Conservation (phyloP, 2,329 filamentous ascomycete species). For the Huntiella decipiens region DNA sequence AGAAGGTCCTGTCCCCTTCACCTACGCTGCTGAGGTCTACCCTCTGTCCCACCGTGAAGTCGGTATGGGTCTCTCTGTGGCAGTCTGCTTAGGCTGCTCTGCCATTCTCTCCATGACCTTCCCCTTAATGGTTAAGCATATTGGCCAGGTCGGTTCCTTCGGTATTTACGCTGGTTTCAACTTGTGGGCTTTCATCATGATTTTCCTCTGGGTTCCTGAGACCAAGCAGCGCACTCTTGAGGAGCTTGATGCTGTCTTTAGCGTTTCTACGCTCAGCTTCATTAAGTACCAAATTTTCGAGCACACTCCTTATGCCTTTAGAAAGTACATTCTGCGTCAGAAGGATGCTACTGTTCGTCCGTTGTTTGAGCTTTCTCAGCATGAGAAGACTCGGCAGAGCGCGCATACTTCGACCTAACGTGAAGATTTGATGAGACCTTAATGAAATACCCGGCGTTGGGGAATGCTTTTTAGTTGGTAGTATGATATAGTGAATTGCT, state of each 20-base stretch:
- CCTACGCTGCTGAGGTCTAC: constrained; percentile 43
- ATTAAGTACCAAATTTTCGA: constrained; percentile 22
- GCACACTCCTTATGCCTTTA: constrained; percentile 22
- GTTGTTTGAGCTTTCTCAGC: constrained; percentile 9
- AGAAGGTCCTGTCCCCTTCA: constrained; percentile 42
- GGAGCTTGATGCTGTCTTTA: constrained; percentile 31
- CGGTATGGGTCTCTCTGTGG: constrained; percentile 44
- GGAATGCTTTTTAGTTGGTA: too few relatives aligned
- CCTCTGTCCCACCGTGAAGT: constrained; percentile 44
- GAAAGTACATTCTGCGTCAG: constrained; percentile 14
- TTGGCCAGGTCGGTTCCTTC: constrained; percentile 19
- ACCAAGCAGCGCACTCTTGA: constrained; percentile 37
- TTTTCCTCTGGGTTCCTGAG: constrained; percentile 38
- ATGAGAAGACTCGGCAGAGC: constrained; percentile 1
- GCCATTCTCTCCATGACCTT: constrained; percentile 32
- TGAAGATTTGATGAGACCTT: too few relatives aligned
- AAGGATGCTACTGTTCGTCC: constrained; percentile 8
- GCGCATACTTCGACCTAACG: too few relatives aligned
- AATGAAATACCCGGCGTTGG: too few relatives aligned
- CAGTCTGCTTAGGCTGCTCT: constrained; percentile 37
- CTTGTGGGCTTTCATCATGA: constrained; percentile 32
- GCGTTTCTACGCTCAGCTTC: constrained; percentile 23
- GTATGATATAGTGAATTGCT: too few relatives aligned
- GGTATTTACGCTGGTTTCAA: constrained; percentile 37
- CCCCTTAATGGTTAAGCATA: constrained; percentile 24